A percentile compares a stretch with the other conserved stretches of the same genome.
phyloP scores from a whole-genome alignment of 2,329 filamentous ascomycete species.

The Incumbomyces lentus region DNA sequence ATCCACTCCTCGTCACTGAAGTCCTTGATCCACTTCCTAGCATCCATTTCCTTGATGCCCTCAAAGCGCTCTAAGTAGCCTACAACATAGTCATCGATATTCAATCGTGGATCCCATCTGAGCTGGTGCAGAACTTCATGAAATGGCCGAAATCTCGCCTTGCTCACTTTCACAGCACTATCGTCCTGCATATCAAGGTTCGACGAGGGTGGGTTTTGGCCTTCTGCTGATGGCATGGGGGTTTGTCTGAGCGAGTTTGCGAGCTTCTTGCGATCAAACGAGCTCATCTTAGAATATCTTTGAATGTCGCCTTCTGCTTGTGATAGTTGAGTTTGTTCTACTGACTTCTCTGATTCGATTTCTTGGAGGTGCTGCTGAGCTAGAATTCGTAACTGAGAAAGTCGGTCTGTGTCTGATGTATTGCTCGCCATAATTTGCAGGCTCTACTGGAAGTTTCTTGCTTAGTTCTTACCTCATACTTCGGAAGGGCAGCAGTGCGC shows the following conservation, averaged over 20 bases:
- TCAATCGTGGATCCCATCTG: slow-evolving; percentile 39
- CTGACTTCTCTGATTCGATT: slow-evolving; percentile 3
- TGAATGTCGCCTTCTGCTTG: slow-evolving; percentile 5
- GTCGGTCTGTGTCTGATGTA: not conserved
- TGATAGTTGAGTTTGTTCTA: not conserved
- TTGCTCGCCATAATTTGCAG: too few species aligned
- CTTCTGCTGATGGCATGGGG: not conserved
- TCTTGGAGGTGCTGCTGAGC: slow-evolving; percentile 3
- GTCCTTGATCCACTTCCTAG: slow-evolving; percentile 44
- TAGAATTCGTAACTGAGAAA: slow-evolving; percentile 4
- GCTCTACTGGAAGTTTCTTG: too few species aligned
- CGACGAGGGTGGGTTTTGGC: not conserved
- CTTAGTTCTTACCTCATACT: too few species aligned
- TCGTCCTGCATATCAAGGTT: not conserved
- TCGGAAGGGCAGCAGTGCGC: too few species aligned
- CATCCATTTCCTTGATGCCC: slow-evolving; percentile 37
- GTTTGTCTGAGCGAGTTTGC: not conserved
- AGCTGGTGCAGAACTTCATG: slow-evolving; percentile 39
- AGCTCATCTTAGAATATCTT: slow-evolving; percentile 2
- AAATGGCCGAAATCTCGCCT: slow-evolving; percentile 1
- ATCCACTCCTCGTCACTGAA: slow-evolving; percentile 48
- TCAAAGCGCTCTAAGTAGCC: slow-evolving; percentile 46
- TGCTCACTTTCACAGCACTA: not conserved
- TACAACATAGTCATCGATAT: slow-evolving; percentile 38
- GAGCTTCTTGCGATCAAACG: slow-evolving; percentile 5